phyloP scores from a whole-genome alignment of 768 basidiomycete species.

The Russula ochroleuca region DNA sequence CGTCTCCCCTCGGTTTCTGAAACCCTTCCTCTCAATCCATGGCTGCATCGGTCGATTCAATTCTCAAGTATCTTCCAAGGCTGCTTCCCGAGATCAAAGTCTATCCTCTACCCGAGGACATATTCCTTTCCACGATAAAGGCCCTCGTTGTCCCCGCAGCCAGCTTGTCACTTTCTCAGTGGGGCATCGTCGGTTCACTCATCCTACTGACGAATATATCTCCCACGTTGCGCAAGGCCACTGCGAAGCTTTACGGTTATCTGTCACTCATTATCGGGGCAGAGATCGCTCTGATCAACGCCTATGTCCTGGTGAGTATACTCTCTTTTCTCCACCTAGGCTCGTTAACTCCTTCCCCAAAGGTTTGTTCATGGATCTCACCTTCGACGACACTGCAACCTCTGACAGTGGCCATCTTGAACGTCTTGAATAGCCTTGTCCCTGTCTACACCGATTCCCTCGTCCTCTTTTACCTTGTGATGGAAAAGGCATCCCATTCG shows the following conservation, averaged over 20 bases:
- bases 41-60: not conserved
- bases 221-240: constrained; percentile 15
- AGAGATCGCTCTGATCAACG: constrained; percentile 15
- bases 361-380: constrained; percentile 19
- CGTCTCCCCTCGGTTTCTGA: not conserved
- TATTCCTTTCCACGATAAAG: constrained; percentile 17
- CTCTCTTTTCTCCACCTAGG: not conserved
- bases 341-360: not conserved
- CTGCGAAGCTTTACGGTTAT: constrained; percentile 6
- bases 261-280: constrained; percentile 5
- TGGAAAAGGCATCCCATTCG: constrained; percentile 9
- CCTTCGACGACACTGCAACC: constrained; percentile 15
- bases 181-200: not conserved
- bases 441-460: constrained; percentile 19
- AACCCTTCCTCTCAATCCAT: not conserved
- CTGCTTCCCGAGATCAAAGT: constrained; percentile 15
- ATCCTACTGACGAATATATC: constrained; percentile 13
- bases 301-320: constrained; percentile 8
- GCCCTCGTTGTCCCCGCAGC: constrained; percentile 1
- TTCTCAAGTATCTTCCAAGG: constrained; percentile 7
- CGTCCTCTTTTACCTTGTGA: constrained; percentile 17
- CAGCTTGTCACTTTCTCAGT: constrained; percentile 10
- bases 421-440: constrained; percentile 19
- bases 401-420: constrained; percentile 13
- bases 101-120: constrained; percentile 6